Percentiles rank a stretch among this genome's conserved stretches.
phyloP scores from a whole-genome alignment of 345 rosid genomes.

The Populus alba region DNA sequence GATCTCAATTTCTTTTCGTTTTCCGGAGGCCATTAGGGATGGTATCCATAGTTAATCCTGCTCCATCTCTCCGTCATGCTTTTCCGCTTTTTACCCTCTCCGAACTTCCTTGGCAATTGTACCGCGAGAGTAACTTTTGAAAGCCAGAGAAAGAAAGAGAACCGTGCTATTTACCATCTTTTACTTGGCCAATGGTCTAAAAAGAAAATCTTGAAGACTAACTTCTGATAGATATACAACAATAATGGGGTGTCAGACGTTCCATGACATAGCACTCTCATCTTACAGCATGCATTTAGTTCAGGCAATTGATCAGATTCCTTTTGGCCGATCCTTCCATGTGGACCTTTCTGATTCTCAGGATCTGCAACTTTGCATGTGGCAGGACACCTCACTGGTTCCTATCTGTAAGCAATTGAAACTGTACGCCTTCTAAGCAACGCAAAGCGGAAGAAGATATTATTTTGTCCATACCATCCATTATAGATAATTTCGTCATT shows the following conservation, averaged over 20 bases:
- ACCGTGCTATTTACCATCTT: neutral
- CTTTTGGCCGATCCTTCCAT: slow-evolving; percentile 8
- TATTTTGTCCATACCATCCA: slow-evolving; percentile 4
- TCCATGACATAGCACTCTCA: neutral
- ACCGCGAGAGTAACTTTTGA: neutral
- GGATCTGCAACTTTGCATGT: slow-evolving; percentile 43
- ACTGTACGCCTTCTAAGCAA: neutral
- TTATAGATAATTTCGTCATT: slow-evolving; percentile 27
- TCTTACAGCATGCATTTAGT: slow-evolving; percentile 5
- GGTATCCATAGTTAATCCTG: neutral
- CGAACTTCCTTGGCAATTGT: neutral
- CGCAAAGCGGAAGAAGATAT: neutral
- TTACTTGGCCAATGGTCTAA: neutral
- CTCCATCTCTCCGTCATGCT: no score
- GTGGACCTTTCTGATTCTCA: slow-evolving; percentile 39
- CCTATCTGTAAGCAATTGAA: slow-evolving; percentile 6
- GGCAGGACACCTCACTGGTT: slow-evolving; percentile 26
- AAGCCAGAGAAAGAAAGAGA: neutral
- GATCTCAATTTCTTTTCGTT: neutral
- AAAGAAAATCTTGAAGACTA: neutral
- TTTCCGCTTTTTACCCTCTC: neutral
- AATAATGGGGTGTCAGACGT: neutral
- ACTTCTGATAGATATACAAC: neutral
- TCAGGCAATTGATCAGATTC: slow-evolving; percentile 24
- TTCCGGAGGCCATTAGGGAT: neutral